Conservation (phyloP, 179 eudicot genomes). For the Amaranthus tricolor region DNA sequence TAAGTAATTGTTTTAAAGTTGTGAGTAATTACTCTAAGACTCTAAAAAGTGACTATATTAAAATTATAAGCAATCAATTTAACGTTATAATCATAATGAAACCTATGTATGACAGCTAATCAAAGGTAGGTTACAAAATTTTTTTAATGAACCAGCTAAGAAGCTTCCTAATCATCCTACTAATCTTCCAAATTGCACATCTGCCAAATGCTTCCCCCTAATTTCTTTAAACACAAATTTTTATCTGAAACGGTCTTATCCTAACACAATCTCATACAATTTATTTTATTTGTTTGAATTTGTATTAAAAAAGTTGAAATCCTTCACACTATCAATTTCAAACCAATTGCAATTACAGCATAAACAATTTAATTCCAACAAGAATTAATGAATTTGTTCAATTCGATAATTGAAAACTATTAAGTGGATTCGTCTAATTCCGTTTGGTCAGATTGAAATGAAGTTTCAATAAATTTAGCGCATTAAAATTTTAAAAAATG, state of each 20-base stretch:
- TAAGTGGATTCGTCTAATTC: neutral
- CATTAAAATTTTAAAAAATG: too few species aligned
- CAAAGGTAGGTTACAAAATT: neutral
- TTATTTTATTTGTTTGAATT: neutral
- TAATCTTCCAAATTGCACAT: constrained; percentile 14
- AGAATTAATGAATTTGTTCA: neutral
- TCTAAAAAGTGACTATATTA: too few species aligned
- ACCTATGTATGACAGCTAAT: constrained; percentile 19
- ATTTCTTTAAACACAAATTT: neutral
- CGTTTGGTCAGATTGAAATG: too few species aligned
- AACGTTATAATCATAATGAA: constrained; percentile 9
- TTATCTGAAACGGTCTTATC: too few species aligned
- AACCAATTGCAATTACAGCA: constrained; percentile 15
- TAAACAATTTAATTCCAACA: neutral
- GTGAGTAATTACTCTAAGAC: too few species aligned
- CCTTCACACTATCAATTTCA: constrained; percentile 18
- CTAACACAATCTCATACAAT: too few species aligned
- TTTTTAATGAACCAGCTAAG: neutral
- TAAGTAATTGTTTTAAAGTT: too few species aligned
- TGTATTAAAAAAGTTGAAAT: neutral
- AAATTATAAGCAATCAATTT: too few species aligned
- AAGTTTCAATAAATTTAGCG: too few species aligned
- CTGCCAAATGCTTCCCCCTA: constrained; percentile 6
- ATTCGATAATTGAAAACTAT: neutral
- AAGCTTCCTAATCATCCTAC: constrained; percentile 6